Evolutionary conservation across 352 stramenopile genomes (phyloP).

Genomic region (Nothophytophthora sp.): DNA sequence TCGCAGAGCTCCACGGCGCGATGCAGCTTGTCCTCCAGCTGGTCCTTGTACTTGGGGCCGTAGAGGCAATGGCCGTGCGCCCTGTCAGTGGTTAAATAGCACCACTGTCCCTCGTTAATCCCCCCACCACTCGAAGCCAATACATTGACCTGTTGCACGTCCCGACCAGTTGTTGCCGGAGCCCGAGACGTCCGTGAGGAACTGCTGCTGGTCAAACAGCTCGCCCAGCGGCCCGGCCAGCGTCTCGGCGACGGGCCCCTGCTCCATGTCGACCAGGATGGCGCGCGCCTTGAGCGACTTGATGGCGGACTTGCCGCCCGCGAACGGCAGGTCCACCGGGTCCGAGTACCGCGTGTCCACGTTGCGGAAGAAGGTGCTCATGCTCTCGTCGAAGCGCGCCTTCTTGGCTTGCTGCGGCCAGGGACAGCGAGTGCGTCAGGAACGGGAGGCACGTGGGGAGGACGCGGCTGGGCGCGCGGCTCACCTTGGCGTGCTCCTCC

Average conservation of each 20-base stretch:
- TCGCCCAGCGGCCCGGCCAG: slow-evolving; percentile 77
- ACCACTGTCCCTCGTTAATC: no score
- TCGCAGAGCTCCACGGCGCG: slow-evolving; percentile 85
- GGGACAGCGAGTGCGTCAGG: no score
- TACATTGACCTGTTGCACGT: not conserved
- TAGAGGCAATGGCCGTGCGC: slow-evolving; percentile 91
- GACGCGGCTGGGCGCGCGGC: no score
- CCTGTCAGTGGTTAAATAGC: slow-evolving; percentile 18
- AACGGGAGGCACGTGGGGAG: no score
- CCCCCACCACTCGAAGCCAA: no score
- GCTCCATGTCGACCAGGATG: slow-evolving; percentile 94
- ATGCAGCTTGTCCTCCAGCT: slow-evolving; percentile 73
- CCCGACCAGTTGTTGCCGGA: slow-evolving; percentile 92
- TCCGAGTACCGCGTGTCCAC: slow-evolving; percentile 70
- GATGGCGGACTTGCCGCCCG: slow-evolving; percentile 38
- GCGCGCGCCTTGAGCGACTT: slow-evolving; percentile 76
- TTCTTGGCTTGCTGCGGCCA: slow-evolving; percentile 40
- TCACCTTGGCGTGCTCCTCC: slow-evolving; percentile 85
- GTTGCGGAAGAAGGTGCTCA: slow-evolving; percentile 94
- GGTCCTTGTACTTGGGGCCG: slow-evolving; percentile 86
- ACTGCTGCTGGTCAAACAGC: slow-evolving; percentile 89
- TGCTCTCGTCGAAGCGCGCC: slow-evolving; percentile 85
- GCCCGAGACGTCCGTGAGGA: slow-evolving; percentile 89
- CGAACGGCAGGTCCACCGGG: slow-evolving; percentile 53
- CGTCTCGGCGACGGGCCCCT: slow-evolving; percentile 89